phyloP scores from a whole-genome alignment of 352 stramenopile genomes.

The Phytophthora gonapodyides region DNA sequence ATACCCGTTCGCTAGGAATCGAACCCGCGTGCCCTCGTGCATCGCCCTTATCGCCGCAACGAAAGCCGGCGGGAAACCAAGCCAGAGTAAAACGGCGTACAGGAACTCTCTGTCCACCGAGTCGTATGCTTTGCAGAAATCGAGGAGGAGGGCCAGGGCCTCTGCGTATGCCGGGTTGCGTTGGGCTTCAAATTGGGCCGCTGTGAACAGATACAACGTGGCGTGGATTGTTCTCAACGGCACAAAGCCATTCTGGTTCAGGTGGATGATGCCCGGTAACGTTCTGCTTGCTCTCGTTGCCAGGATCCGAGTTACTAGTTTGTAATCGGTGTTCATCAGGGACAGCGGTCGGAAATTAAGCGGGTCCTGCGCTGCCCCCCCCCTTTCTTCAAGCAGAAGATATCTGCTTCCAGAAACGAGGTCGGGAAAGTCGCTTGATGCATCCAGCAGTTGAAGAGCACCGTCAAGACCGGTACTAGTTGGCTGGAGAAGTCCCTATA shows the following conservation, averaged over 20 bases:
- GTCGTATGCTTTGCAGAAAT: slow-evolving; percentile 22
- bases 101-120: neutral
- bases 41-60: too few species aligned
- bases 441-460: too few species aligned
- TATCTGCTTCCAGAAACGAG: neutral
- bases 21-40: too few species aligned
- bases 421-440: too few species aligned
- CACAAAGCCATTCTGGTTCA: neutral
- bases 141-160: neutral
- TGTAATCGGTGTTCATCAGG: slow-evolving; percentile 4
- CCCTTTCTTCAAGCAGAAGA: neutral
- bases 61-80: too few species aligned
- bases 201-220: neutral
- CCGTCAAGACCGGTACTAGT: too few species aligned
- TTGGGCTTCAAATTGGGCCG: neutral
- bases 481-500: too few species aligned
- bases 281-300: neutral
- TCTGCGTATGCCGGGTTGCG: too few species aligned
- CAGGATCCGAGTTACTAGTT: neutral
- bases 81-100: too few species aligned
- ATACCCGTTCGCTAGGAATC: too few species aligned
- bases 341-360: slow-evolving; percentile 3
- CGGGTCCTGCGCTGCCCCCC: neutral
- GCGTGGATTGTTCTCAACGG: slow-evolving; percentile 4
- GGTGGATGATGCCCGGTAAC: neutral